Evolutionary conservation across 2,329 filamentous ascomycete species (phyloP), one percentile per base, ranked within the genome.

Genomic region (Microcera coccophila): DNA sequence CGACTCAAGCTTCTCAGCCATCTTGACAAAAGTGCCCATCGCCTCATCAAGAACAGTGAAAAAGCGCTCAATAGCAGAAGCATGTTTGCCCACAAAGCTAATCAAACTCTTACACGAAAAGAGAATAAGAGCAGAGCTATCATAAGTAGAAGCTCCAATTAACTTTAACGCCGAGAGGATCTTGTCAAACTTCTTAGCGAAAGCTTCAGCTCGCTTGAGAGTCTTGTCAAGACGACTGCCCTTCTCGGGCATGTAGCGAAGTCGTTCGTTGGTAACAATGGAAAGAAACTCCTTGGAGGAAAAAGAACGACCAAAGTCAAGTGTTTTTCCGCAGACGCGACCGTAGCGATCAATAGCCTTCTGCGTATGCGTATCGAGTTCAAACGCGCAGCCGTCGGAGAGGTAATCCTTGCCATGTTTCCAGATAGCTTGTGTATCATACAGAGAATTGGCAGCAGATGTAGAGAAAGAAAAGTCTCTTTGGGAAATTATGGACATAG

Each of bases 141-240:
- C n/a, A n/a, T n/a, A n/a, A n/a, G n/a, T n/a, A n/a, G n/a, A n/a
- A n/a, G n/a, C n/a, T n/a, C n/a, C n/a, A n/a, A n/a, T n/a, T n/a
- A n/a, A n/a, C n/a, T 38, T 45, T 24, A 45, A 16, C n/a, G 43
- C 32, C 28, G 22, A 7, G 33, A 45, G 41, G 38, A 38, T 38
- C 19, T 41, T 45, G 38, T 45, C 38, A 12, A 45, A 45, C 20
- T 36, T 41, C 3, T 17, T 24, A 19, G n/a, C 43, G 33, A 45
- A 45, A 9, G 33, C 15, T 22, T 45, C 43, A n/a, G 43, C 43
- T 22, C 38, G 41, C 34, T 45, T 45, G 19, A 45, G 38, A n/a
- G 33, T 41, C 34, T 45, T 41, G 19, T 41, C 43, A 11, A 45
- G 43, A 19, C 43, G 20, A 19, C 38, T 45, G 18, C 32, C 36